Base-by-base conservation (phyloP, 2,329 filamentous ascomycete species). In the Phaeosphaeria sp. region DNA sequence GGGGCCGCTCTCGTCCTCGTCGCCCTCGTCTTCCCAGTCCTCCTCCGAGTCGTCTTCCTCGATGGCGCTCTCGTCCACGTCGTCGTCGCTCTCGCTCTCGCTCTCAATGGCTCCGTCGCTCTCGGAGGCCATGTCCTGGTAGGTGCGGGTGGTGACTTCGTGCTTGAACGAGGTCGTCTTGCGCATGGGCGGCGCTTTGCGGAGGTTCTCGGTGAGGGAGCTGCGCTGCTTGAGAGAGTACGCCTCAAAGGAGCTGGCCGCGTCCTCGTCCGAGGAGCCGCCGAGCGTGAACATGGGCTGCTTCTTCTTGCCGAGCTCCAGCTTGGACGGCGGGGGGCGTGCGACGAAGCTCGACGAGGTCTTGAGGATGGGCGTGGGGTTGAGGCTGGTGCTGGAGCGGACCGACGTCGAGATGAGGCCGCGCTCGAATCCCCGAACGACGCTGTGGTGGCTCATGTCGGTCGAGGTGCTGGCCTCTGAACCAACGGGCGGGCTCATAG, bases 361-460 rank as follows among this genome's bases (percentile, higher is more conserved):
- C 66, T 89, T 89, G 36, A 90, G 85, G 43, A 91, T 88, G 25
- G 84, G 81, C 27, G 86, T 85, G 11, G 83, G 80, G 39, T 84
- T 81, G 13, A 89, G 79, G 64, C 84, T 83, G 60, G 78, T 87
- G 69, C 82, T 86, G 62, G 81, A 89, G 64, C 88, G 85, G 68
- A 88, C 87, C 0, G 88, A 91, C 1, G 87, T 89, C 9, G 88
- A 89, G 43, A 90, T 83, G 59, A 89, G 87, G 24, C 90, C 89
- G 1, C 91, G 91, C 5, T 91, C 91, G 78, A 97, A 97, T 56
- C 93, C 93, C 63, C 91, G 91, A 51, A 97, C 89, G 56, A 97
- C 86, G 62, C 89, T 93, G 59, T 88, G 85, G 15, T 83, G 82
- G 67, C 85, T 84, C 62, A 87, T 78, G 49, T 87, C 86, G 11